Evolutionary conservation across 208 protist species (phyloP).

Genomic region (Blastocrithidia nonstop): DNA sequence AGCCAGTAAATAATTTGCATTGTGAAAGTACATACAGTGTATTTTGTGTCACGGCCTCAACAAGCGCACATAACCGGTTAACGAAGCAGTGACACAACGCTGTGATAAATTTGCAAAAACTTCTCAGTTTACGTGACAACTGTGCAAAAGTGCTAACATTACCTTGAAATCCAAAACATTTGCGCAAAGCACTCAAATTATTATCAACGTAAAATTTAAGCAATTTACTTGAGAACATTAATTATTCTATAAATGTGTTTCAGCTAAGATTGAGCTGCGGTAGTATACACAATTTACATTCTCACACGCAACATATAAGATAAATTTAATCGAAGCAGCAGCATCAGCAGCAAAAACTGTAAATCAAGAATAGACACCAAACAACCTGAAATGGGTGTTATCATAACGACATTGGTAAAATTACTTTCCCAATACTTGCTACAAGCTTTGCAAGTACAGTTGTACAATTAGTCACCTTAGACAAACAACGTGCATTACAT

Average conservation of each 20-base stretch:
- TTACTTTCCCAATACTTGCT: neutral
- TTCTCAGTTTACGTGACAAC: conserved; percentile 10
- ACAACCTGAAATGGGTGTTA: neutral
- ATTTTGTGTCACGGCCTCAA: conserved; percentile 43
- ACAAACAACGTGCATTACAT: neutral
- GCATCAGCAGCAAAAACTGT: neutral
- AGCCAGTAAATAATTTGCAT: too few species aligned
- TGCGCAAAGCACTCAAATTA: too few species aligned
- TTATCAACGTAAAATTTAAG: too few species aligned
- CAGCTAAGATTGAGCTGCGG: neutral
- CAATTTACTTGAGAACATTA: neutral
- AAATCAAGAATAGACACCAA: neutral
- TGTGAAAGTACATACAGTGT: too few species aligned
- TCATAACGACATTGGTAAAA: neutral
- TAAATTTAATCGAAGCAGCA: neutral
- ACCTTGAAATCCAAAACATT: too few species aligned
- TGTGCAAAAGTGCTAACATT: neutral
- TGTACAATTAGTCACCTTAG: neutral
- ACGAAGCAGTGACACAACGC: conserved; percentile 77
- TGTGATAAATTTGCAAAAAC: conserved; percentile 18
- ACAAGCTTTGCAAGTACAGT: neutral
- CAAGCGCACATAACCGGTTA: conserved; percentile 51
- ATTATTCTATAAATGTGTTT: neutral
- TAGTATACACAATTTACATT: neutral
- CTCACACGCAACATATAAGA: neutral